Base-by-base conservation (phyloP, 441 rosid genomes). In the Theobroma grandiflorum region DNA sequence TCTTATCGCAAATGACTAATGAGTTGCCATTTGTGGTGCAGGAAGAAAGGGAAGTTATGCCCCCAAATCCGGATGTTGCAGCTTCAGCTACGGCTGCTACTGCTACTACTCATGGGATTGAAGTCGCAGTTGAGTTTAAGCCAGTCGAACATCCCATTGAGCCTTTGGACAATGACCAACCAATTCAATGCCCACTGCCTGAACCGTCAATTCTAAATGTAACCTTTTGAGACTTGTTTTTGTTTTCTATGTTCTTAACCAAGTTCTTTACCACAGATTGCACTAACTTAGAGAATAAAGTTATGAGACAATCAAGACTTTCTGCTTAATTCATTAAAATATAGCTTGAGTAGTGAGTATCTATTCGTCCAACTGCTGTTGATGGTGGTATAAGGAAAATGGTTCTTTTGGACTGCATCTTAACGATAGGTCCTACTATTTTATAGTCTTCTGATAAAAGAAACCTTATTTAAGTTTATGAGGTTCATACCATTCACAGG, bases 161-260 rank as follows among this genome's bases (percentile, higher is more conserved):
- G 91, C 99, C 99, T 73, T 80, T 87, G 38, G 91, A 93, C 78
- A 89, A 85, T 58, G 97, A 91, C 83, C 87, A 59, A 80, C 97
- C 98, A 2, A 91, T 96, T 79, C 96, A 91, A 49, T 96, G 99
- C 84, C 99, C 98, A 3, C 78, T 88, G 14, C 96, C 98, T 2
- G 99, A 96, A 82, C 99, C 96, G 78, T 96, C 99, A 43, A 94
- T 96, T 85, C 93, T 94, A 33, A 93, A 94, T 85, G 98, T 94
- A 88, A 84, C 94, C 83, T 83, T 77, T 40, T 43, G 20, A 20
- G n/a, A 22, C 35, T 52, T 55, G 45, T 37, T 35, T 52, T 73
- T 66, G 6, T 10, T 45, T 59, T 74, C n/a, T 58, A 8, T 38
- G 65, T 42, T 26, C 62, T 31, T 71, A 71, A 16, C 8, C 26